Base-by-base conservation (phyloP, 306 rosid species). In the Cucumis cinereus region DNA sequence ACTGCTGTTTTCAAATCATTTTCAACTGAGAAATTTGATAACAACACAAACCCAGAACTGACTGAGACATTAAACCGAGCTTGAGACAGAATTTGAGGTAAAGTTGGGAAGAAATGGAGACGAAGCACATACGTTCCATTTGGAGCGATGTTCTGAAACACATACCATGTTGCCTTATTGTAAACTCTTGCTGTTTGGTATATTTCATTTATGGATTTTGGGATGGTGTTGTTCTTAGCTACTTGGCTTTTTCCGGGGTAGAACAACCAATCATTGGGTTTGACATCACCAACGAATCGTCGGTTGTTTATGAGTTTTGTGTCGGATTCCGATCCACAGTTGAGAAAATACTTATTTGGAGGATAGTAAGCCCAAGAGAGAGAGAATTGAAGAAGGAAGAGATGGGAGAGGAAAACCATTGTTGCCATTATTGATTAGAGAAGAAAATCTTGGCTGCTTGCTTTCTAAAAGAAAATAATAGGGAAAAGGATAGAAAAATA, bases 121-220 rank as follows among this genome's bases (percentile, higher is more conserved):
- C 79, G 79, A 16, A 77, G 50, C n/a, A 77, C 30, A 14, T 77
- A 77, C 14, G n/a, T 77, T 1, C 79, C 73, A 22, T 61, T 47
- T 36, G 50, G 47, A 15, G 6, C 28, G 62, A 77, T 43, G 53
- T 17, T 24, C 0, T 16, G 14, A 10, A 77, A 77, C 5, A 13
- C 62, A 9, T 77, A 76, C 79, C 79, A 77, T 40, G 79, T 58
- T 43, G 79, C 74, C 35, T 23, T 2, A 30, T n/a, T 26, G 79
- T 61, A 77, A 63, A 63, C 62, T 59, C 74, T 77, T 19, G 79
- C 79, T 8, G 79, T 36, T 30, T 30, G 35, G 23, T 77, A 61
- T 30, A 77, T 66, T 58, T 77, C 73, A 7, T 71, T 58, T 49
- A 28, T 63, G 50, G 45, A n/a, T 3, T 2, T 63, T 6, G 79